Evolutionary conservation across 306 rosid species (phyloP).

Genomic region (Oxytropis ochrocephala): DNA sequence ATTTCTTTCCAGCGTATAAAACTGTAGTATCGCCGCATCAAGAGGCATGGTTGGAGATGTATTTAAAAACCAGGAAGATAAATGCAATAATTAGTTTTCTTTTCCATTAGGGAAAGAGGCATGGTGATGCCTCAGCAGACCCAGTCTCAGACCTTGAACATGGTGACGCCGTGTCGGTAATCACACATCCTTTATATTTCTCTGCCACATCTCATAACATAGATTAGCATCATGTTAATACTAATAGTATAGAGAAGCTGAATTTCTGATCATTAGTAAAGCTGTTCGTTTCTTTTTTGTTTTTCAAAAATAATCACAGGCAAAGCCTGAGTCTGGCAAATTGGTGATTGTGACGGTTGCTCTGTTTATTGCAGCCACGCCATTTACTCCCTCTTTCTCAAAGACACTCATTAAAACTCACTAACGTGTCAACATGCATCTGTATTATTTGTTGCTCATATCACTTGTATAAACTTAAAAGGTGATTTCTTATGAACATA

Average conservation of each 20-base stretch:
- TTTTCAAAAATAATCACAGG: conserved; percentile 27
- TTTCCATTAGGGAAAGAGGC: conserved; percentile 34
- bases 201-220: neutral
- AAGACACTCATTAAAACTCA: neutral
- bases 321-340: conserved; percentile 61
- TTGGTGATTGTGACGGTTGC: conserved; percentile 54
- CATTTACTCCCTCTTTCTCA: neutral
- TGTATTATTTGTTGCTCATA: conserved; percentile 12
- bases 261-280: conserved; percentile 10
- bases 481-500: conserved; percentile 14
- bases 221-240: neutral
- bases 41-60: too few relatives aligned
- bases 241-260: neutral
- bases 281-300: neutral
- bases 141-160: conserved; percentile 52
- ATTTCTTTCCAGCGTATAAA: too few relatives aligned
- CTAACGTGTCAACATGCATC: neutral
- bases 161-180: conserved; percentile 62
- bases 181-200: neutral
- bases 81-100: too few relatives aligned
- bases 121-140: conserved; percentile 20
- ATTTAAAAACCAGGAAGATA: too few relatives aligned
- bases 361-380: conserved; percentile 61
- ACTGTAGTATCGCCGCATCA: too few relatives aligned
- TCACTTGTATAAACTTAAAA: conserved; percentile 12